Conservation (phyloP, 2,329 filamentous ascomycete species). For the Fusarium sp. region DNA sequence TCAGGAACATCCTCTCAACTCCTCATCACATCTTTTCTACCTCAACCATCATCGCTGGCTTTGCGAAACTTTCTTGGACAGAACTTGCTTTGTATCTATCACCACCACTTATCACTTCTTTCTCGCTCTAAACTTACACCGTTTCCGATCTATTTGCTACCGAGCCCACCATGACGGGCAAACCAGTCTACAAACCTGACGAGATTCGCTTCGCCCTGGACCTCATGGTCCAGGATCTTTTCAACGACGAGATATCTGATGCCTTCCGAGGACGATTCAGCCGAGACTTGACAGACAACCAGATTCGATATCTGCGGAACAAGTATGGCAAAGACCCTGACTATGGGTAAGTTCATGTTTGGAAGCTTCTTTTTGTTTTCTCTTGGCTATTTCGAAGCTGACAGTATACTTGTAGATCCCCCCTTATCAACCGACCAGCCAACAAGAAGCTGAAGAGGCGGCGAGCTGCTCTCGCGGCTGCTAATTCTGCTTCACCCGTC, state of each 20-base stretch:
- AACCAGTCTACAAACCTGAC: slow-evolving; percentile 53
- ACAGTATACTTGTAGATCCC: slow-evolving; percentile 14
- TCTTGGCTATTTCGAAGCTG: background rate
- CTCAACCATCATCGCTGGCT: background rate
- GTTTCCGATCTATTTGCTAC: background rate
- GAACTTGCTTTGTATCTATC: slow-evolving; percentile 1
- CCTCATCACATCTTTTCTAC: slow-evolving; percentile 3
- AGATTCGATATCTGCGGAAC: slow-evolving; percentile 59
- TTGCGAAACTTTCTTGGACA: slow-evolving; percentile 30
- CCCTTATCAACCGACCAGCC: slow-evolving; percentile 30
- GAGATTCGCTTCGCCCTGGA: slow-evolving; percentile 57
- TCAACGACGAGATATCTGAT: slow-evolving; percentile 49
- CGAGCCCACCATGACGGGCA: slow-evolving; percentile 43
- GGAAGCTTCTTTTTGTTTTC: background rate
- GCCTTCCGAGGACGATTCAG: slow-evolving; percentile 51
- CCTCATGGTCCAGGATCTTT: slow-evolving; percentile 45
- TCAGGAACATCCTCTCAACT: slow-evolving; percentile 1
- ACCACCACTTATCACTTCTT: background rate
- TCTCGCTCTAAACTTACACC: background rate
- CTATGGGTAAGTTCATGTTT: slow-evolving; percentile 54
- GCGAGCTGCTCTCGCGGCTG: slow-evolving; percentile 8
- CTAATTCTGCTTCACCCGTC: background rate
- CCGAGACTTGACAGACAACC: slow-evolving; percentile 52
- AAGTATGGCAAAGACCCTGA: slow-evolving; percentile 60
- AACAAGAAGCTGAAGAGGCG: slow-evolving; percentile 35